A percentile compares a stretch with the other conserved stretches of the same genome.
These are phyloP conservation scores for Talaromyces sp. DNA, from an alignment of 2,329 filamentous ascomycete genomes.

Conservation along the genomic window DNA sequence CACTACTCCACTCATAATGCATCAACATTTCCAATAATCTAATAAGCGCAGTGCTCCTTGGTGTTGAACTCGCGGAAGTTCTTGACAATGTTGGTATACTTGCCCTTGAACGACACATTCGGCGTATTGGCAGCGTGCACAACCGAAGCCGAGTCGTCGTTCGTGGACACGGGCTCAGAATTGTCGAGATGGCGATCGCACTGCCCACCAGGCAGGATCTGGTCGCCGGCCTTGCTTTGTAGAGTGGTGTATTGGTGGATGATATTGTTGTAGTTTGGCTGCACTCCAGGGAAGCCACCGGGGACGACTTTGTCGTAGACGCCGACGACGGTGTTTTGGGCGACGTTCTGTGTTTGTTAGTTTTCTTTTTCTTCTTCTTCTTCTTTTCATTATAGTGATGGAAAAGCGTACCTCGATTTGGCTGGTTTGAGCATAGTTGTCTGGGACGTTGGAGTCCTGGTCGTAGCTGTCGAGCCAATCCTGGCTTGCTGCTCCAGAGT, in stretches of 20 bases:
- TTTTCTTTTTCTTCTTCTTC: neutral
- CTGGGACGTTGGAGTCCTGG: conserved; percentile 8
- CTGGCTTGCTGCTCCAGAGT: neutral
- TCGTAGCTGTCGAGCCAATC: conserved; percentile 10
- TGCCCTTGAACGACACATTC: conserved; percentile 1
- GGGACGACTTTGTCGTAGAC: conserved; percentile 10
- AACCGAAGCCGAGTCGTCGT: neutral
- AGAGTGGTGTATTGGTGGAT: conserved; percentile 10
- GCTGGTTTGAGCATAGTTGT: conserved; percentile 7
- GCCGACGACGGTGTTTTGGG: conserved; percentile 9
- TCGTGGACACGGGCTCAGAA: conserved; percentile 5
- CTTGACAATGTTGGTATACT: conserved; percentile 7
- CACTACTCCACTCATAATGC: neutral
- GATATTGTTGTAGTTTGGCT: conserved; percentile 6
- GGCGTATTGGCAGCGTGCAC: neutral
- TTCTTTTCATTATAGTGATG: neutral
- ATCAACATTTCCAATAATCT: neutral
- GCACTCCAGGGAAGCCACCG: conserved; percentile 3
- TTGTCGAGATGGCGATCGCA: conserved; percentile 8
- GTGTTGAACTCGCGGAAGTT: conserved; percentile 4
- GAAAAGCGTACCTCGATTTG: neutral
- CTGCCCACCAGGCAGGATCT: conserved; percentile 5
- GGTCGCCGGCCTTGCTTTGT: conserved; percentile 2
- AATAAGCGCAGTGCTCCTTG: conserved; percentile 2
- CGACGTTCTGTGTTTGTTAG: conserved; percentile 4